Conservation (phyloP, 306 rosid genomes). For the Prunus mongolica region DNA sequence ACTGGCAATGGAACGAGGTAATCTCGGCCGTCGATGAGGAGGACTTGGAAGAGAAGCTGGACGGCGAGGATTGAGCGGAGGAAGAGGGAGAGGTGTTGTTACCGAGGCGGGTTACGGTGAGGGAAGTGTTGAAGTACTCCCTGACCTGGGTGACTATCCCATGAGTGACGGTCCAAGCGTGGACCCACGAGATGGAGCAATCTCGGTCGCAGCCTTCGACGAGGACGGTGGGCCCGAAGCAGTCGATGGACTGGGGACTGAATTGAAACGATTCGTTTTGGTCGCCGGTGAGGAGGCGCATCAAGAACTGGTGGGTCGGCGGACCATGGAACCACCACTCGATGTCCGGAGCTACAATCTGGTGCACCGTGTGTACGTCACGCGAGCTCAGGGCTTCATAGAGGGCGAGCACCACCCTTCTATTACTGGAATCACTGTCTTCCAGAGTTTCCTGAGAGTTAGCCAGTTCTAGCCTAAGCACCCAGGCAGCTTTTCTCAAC, state of each 20-base stretch:
- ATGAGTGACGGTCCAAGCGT: conserved; percentile 81
- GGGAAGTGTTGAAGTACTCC: conserved; percentile 92
- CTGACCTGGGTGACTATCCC: conserved; percentile 84
- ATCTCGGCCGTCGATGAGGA: conserved; percentile 41
- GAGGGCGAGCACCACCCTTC: conserved; percentile 63
- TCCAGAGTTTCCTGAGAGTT: conserved; percentile 54
- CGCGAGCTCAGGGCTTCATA: conserved; percentile 78
- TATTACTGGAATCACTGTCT: conserved; percentile 52
- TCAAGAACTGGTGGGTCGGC: conserved; percentile 77
- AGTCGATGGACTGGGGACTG: conserved; percentile 46
- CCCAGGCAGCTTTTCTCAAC: neutral
- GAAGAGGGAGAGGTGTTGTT: neutral
- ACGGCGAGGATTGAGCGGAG: conserved; percentile 1
- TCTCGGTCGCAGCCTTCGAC: conserved; percentile 69
- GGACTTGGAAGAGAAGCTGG: conserved; percentile 6
- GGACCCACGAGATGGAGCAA: conserved; percentile 73
- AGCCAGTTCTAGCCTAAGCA: conserved; percentile 69
- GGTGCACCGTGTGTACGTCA: conserved; percentile 63
- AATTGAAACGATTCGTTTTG: conserved; percentile 36
- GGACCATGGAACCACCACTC: conserved; percentile 99
- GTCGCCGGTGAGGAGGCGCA: conserved; percentile 69
- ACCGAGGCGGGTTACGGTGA: conserved; percentile 71
- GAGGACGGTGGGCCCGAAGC: conserved; percentile 68
- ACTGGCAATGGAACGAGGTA: conserved; percentile 50
- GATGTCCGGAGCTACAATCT: conserved; percentile 66